A percentile compares a stretch with the other conserved stretches of the same genome.
Evolutionary conservation across 2,329 filamentous ascomycete species (phyloP).

Genomic region (Zelopaecilomyces penicillatus): DNA sequence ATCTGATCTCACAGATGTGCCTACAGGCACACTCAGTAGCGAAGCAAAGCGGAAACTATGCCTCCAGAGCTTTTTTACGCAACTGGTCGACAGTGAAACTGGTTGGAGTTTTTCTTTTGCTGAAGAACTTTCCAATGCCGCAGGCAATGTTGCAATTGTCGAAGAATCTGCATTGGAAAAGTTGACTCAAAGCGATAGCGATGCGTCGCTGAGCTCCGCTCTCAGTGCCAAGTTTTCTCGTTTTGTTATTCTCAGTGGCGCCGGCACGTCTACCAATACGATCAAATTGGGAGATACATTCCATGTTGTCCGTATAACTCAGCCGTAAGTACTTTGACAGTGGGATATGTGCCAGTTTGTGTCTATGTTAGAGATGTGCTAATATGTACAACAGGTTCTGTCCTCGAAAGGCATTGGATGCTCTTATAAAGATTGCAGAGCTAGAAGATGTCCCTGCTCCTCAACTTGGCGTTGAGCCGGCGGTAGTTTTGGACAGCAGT

Average conservation of each 20-base stretch:
- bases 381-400: background rate
- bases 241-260: background rate
- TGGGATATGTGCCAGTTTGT: background rate
- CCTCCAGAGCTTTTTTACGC: background rate
- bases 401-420: background rate
- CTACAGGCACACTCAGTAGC: background rate
- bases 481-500: background rate
- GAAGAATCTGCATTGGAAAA: background rate
- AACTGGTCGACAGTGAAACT: background rate
- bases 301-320: background rate
- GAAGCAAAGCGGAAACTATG: background rate
- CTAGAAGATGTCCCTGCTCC: background rate
- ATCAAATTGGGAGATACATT: background rate
- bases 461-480: background rate
- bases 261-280: background rate
- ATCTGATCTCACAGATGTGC: conserved; percentile 1
- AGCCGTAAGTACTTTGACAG: background rate
- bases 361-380: too few relatives aligned
- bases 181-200: background rate
- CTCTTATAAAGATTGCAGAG: background rate
- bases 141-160: background rate
- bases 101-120: background rate
- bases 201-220: background rate
- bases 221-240: background rate
- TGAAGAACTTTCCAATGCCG: background rate